These are phyloP conservation scores for Talaromyces wortmannii DNA, from an alignment of 495 filamentous ascomycete species.

Conservation along the genomic window DNA sequence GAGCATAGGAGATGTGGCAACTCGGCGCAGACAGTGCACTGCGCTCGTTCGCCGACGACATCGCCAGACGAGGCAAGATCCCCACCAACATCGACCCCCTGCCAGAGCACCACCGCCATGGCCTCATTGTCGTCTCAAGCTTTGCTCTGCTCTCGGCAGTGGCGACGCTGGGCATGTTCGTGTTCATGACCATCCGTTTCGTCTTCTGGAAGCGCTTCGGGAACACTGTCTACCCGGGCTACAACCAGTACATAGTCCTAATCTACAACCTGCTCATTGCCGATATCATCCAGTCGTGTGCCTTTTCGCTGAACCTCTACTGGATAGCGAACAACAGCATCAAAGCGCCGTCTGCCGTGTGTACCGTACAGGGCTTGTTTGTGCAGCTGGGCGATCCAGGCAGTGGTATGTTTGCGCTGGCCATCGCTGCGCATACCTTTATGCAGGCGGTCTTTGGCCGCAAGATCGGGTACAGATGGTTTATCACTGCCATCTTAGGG, in stretches of 20 bases:
- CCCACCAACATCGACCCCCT: constrained; percentile 34
- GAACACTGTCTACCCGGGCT: constrained; percentile 38
- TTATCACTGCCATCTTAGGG: constrained; percentile 41
- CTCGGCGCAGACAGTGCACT: too few relatives aligned
- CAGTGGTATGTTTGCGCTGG: constrained; percentile 63
- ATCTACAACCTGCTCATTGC: constrained; percentile 70
- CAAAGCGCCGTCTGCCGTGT: constrained; percentile 45
- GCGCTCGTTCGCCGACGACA: too few relatives aligned
- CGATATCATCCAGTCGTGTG: constrained; percentile 63
- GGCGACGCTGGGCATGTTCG: constrained; percentile 41
- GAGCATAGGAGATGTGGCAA: too few relatives aligned
- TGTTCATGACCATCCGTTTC: constrained; percentile 52
- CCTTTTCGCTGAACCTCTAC: constrained; percentile 59
- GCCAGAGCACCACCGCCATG: constrained; percentile 38
- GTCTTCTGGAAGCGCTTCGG: constrained; percentile 43
- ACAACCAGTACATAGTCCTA: constrained; percentile 69
- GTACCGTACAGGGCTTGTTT: constrained; percentile 67
- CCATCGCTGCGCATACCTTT: constrained; percentile 66
- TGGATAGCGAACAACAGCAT: constrained; percentile 54
- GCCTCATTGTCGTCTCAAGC: constrained; percentile 46
- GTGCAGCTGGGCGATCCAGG: constrained; percentile 64
- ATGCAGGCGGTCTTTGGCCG: constrained; percentile 52
- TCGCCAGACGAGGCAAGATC: too few relatives aligned
- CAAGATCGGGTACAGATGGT: constrained; percentile 44
- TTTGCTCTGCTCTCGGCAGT: constrained; percentile 57